These are phyloP conservation scores for Podila epigama DNA, from an alignment of 192 early-diverging fungal species.

Conservation along the genomic window DNA sequence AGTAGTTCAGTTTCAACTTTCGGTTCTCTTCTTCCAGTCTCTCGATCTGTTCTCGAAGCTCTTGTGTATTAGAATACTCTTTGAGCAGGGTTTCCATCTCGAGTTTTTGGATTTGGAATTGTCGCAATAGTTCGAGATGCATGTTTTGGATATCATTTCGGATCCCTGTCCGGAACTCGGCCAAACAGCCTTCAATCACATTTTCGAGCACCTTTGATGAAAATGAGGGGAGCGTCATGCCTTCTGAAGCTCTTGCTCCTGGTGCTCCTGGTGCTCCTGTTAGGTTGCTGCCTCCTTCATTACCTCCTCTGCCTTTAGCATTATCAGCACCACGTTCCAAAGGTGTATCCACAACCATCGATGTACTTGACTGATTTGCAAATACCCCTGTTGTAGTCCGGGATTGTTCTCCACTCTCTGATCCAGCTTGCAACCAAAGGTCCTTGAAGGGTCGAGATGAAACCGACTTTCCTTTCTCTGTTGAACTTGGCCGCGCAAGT, in stretches of 20 bases:
- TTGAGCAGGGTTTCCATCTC: constrained; percentile 65
- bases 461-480: not conserved
- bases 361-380: not conserved
- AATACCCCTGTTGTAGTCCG: not conserved
- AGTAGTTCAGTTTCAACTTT: constrained; percentile 52
- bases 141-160: constrained; percentile 72
- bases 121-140: constrained; percentile 72
- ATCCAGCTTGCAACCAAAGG: constrained; percentile 31
- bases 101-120: constrained; percentile 75
- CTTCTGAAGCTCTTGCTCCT: not conserved
- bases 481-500: not conserved
- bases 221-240: constrained; percentile 2
- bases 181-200: constrained; percentile 66
- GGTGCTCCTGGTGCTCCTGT: not conserved
- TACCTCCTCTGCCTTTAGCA: not conserved
- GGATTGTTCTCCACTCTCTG: not conserved
- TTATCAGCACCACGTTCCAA: no score
- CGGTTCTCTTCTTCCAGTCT: constrained; percentile 66
- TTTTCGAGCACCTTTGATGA: constrained; percentile 58
- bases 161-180: constrained; percentile 62
- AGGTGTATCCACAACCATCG: not conserved
- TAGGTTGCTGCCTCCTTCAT: not conserved
- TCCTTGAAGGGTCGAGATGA: not conserved
- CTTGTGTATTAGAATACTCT: constrained; percentile 55
- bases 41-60: constrained; percentile 62